Base-by-base conservation (phyloP, 108 stramenopile genomes). In the Cyclotella choctawhatcheeana region DNA sequence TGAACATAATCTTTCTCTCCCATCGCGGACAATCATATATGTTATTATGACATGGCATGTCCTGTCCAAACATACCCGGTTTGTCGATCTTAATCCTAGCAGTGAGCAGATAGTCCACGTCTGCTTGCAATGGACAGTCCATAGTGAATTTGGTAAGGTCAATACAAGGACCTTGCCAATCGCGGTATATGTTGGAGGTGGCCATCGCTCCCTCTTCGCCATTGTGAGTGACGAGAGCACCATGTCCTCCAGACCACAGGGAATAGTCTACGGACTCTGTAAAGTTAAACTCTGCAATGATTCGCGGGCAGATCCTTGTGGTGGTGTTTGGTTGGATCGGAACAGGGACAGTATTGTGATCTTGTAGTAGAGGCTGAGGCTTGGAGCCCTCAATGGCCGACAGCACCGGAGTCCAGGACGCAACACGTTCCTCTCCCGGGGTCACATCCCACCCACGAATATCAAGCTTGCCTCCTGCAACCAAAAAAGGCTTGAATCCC, bases 391-490 rank as follows among this genome's bases (percentile, higher is more conserved):
- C 78, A 5, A 60, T 47, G 54, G 40, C 64, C 17, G 53, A 67
- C 32, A 63, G 25, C 1, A 79, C 13, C 6, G 78, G 66, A 37
- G 78, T 73, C 78, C 78, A 79, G 16, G 78, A 63, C 5, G 50
- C 67, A 17, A 48, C 55, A 5, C 33, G 34, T 3, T 58, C 66
- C 18, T 60, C 34, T 20, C 5, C 47, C 24, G 37, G 27, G 26
- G 47, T 31, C 24, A 35, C 37, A 18, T 71, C 65, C 78, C 78
- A 79, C 22, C 83, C 87, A 12, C 71, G 65, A 27, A 86, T 75
- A 55, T 74, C 56, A 21, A 88, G 29, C 53, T 63, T 79, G 16
- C 90, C 90, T n/a, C 88, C 88, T 3, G 88, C 90, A 18, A 91
- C 86, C 2, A 86, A 66, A 54, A 91, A 84, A 7, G 90, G 76